Conservation (phyloP, 257 asterid species). For the Plantago ovata region DNA sequence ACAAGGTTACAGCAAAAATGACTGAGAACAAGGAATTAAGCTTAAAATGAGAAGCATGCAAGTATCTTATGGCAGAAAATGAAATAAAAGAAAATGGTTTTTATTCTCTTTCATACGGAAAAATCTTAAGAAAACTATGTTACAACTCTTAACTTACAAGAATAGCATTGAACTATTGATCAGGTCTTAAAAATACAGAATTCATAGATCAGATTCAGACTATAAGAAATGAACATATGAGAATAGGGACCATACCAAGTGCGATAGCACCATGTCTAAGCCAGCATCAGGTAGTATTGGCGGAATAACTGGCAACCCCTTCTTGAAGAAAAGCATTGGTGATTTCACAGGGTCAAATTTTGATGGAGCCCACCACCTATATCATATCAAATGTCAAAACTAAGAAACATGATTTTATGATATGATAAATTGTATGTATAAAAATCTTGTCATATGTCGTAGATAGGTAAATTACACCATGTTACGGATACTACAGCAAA, state of each 20-base stretch:
- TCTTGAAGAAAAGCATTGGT: slow-evolving; percentile 91
- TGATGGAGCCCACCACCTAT: slow-evolving; percentile 99
- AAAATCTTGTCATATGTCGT: neutral
- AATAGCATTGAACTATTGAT: neutral
- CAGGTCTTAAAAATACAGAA: neutral
- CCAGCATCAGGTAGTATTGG: slow-evolving; percentile 65
- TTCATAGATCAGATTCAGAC: neutral
- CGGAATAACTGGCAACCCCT: slow-evolving; percentile 70
- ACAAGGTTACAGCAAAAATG: slow-evolving; percentile 15
- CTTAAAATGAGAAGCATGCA: slow-evolving; percentile 15
- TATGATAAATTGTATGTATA: neutral
- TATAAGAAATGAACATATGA: slow-evolving; percentile 7
- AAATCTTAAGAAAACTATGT: neutral
- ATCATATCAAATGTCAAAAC: slow-evolving; percentile 16
- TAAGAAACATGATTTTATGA: slow-evolving; percentile 2
- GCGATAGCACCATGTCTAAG: slow-evolving; percentile 66
- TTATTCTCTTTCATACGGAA: neutral
- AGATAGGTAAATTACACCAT: too few relatives aligned
- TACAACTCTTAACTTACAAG: too few relatives aligned
- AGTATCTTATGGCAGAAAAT: neutral
- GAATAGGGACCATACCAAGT: slow-evolving; percentile 54
- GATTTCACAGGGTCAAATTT: slow-evolving; percentile 95
- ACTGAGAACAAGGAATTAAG: slow-evolving; percentile 13
- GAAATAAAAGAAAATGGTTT: neutral
- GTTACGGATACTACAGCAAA: too few relatives aligned